Conservation (phyloP, 306 rosid genomes). For the Quercus dentata region DNA sequence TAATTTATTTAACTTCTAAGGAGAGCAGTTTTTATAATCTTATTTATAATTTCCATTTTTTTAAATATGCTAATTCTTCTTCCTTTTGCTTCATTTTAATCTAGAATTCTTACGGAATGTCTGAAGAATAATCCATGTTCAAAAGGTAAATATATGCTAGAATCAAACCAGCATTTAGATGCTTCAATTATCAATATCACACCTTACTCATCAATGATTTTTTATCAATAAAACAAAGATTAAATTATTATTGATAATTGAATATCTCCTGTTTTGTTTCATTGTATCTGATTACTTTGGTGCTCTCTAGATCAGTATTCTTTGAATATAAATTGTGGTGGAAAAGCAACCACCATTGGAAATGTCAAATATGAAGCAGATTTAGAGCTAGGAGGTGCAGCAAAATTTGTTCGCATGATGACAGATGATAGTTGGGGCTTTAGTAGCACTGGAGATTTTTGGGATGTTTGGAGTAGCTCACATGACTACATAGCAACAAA, state of each 20-base stretch:
- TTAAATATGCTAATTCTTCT: background rate
- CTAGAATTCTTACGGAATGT: slow-evolving; percentile 8
- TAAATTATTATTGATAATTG: background rate
- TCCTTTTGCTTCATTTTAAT: background rate
- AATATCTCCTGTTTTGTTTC: background rate
- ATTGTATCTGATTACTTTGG: background rate
- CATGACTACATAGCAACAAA: slow-evolving; percentile 24
- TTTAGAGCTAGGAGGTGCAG: slow-evolving; percentile 43
- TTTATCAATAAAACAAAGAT: background rate
- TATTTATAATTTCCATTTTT: background rate
- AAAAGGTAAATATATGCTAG: slow-evolving; percentile 1
- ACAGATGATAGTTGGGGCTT: slow-evolving; percentile 38
- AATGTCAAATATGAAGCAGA: slow-evolving; percentile 44
- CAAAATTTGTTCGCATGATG: slow-evolving; percentile 35
- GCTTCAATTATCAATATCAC: background rate
- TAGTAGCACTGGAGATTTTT: slow-evolving; percentile 64
- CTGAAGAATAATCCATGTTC: slow-evolving; percentile 10
- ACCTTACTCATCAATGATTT: background rate
- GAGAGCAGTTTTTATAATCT: background rate
- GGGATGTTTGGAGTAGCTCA: slow-evolving; percentile 28
- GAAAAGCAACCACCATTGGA: slow-evolving; percentile 39
- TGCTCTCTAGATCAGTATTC: slow-evolving; percentile 21
- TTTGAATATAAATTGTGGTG: slow-evolving; percentile 59
- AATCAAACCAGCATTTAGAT: background rate
- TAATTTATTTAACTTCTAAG: background rate